Evolutionary conservation across 2,329 filamentous ascomycete species (phyloP), one percentile per base, ranked within the genome.

Genomic region (Bipolaris sorokiniana): DNA sequence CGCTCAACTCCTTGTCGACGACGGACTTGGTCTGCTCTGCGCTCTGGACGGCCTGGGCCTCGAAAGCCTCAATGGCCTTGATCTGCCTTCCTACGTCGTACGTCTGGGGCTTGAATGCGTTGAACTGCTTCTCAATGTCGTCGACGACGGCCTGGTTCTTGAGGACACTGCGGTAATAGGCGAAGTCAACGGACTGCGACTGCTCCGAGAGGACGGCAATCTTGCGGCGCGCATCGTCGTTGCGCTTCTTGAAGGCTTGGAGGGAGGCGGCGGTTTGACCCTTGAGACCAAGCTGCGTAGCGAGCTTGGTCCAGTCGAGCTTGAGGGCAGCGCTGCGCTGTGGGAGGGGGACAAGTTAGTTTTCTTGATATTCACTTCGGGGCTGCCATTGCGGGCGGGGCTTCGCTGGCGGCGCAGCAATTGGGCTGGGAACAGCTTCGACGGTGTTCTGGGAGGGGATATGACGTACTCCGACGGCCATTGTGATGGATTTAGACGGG

Each of bases 241-340:
- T 97, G 83, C 95, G 93, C 88, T 97, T 95, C 88, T 99, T 99
- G 90, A 99, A 99, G 68, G 91, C 87, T 79, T 94, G 90, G 62
- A 99, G 92, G 62, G 94, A 90, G 74, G 89, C 83, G 70, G 91
- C 93, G 70, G 95, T 99, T 84, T 92, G 91, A 79, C 95, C 95
- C 80, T 91, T 91, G 80, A 99, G 92, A 80, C 94, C 94, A 75
- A 99, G 92, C 77, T 94, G 96, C 82, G 86, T 88, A 82, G 90
- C 90, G 77, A 99, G 88, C 84, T 96, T 95, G 83, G 88, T 88
- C 95, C 95, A 99, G 89, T 99, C 95, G 86, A 99, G 88, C 88
- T 98, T 99, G 82, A 96, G 88, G 82, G 94, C 93, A 85, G 94
- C 93, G 87, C 92, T 97, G 87, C 92, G 90, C 94, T 98, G 80